Evolutionary conservation across 2,329 filamentous ascomycete genomes (phyloP).

Genomic region (Emmonsiellopsis sp.): DNA sequence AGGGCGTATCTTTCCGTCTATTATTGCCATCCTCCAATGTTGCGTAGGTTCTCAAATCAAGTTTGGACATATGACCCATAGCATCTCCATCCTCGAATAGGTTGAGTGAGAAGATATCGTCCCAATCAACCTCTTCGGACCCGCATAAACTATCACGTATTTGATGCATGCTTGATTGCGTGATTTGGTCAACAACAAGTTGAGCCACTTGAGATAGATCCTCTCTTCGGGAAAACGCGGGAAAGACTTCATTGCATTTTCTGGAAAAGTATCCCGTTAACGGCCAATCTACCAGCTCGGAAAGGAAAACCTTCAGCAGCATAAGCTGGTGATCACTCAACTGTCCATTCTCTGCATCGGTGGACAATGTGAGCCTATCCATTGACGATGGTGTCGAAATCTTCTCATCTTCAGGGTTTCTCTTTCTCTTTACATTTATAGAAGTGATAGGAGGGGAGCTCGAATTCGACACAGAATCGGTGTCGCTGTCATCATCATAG

Average conservation of each 20-base stretch:
- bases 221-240: conserved; percentile 26
- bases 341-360: conserved; percentile 14
- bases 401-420: conserved; percentile 23
- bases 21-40: conserved; percentile 17
- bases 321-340: conserved; percentile 23
- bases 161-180: conserved; percentile 36
- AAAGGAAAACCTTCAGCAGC: conserved; percentile 31
- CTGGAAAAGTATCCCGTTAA: conserved; percentile 32
- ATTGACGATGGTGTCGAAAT: conserved; percentile 22
- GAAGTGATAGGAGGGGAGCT: conserved; percentile 13
- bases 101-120: conserved; percentile 13
- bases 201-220: conserved; percentile 32
- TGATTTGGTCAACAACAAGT: conserved; percentile 34
- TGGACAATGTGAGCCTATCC: conserved; percentile 16
- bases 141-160: conserved; percentile 16
- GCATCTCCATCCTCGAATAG: conserved; percentile 21
- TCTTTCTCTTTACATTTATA: conserved; percentile 26
- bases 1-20: conserved; percentile 18
- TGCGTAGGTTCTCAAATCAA: conserved; percentile 30
- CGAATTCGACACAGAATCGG: conserved; percentile 12
- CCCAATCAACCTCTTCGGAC: neutral
- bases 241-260: conserved; percentile 21
- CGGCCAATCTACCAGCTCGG: conserved; percentile 31
- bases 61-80: conserved; percentile 22
- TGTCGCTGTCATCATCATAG: conserved; percentile 11